Evolutionary conservation across 2,329 filamentous ascomycete species (phyloP), one percentile per base, ranked within the genome.

Genomic region (Allantophomopsis cytisporea): DNA sequence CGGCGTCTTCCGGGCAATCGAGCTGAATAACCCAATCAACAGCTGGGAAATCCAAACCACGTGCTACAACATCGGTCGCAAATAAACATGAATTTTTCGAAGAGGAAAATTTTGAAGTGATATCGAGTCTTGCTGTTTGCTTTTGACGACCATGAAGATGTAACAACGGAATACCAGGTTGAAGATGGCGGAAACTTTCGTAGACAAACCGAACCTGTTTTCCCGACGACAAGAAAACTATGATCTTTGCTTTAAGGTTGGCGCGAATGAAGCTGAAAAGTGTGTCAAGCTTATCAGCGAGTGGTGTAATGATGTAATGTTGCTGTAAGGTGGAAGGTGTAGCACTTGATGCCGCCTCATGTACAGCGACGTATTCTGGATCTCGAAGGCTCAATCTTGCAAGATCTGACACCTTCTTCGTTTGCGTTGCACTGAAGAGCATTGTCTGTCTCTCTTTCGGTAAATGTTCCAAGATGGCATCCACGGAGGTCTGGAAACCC

Each of bases 1-100:
- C 91, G 4, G 84, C 83, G 57, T 98, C 89, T 59, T 98, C 91
- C 0, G 91, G 91, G 48, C 85, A 94, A 58, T 98, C 91, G n/a
- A 85, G 72, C 56, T 98, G 91, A n/a, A 98, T 86, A 5, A 98
- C 91, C 83, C 91, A 98, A 58, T 98, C 91, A 0, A 98, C 91
- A 3, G 87, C 81, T 0, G 91, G 91, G 55, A 98, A 96, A 58
- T 98, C 91, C 11, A 98, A 73, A 46, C 91, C 91, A 58, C 91
- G 75, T 0, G 91, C 91, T 4, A 93, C 87, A 5, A 98, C 86
- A 55, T 98, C 91, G 0, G 91, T 98, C 1, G 91, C 86, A 56
- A 98, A 94, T 0, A 98, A 69, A 54, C 91, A 95, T 1, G 85
- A 81, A 41, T 84, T 71, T 53, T 91, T 86, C 1, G 88, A 76